These are phyloP conservation scores for Cystofilobasidium macerans DNA, from an alignment of 768 basidiomycete genomes.

Conservation along the genomic window DNA sequence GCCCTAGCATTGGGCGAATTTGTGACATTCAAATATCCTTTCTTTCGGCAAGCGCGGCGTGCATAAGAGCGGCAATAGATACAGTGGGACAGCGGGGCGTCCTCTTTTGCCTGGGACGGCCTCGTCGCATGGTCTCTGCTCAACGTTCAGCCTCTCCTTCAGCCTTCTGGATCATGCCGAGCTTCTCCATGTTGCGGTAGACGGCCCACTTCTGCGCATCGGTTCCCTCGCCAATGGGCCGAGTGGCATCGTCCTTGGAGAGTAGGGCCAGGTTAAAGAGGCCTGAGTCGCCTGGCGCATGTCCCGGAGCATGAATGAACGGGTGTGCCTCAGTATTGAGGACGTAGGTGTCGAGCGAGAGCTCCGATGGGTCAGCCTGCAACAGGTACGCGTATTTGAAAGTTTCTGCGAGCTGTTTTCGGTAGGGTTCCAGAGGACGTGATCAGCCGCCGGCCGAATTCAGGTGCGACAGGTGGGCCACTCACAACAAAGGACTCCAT, in stretches of 20 bases:
- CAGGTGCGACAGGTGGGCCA: background rate
- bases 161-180: background rate
- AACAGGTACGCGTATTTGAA: conserved; percentile 32
- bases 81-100: no score
- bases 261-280: conserved; percentile 5
- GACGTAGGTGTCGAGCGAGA: conserved; percentile 39
- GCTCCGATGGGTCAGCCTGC: conserved; percentile 35
- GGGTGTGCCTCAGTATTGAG: conserved; percentile 29
- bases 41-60: no score
- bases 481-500: conserved; percentile 22
- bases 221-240: conserved; percentile 10
- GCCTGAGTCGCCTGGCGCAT: conserved; percentile 7
- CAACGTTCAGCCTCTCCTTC: background rate
- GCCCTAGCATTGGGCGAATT: no score
- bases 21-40: no score
- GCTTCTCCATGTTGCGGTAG: background rate
- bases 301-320: background rate
- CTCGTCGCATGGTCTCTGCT: no score
- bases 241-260: background rate
- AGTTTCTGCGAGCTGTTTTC: conserved; percentile 22
- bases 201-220: conserved; percentile 13
- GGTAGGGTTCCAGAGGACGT: background rate
- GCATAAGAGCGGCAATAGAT: no score
- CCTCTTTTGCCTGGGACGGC: no score
- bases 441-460: background rate